Evolutionary conservation across 2,329 filamentous ascomycete species (phyloP).

Genomic region (Magnaporthales sp.): DNA sequence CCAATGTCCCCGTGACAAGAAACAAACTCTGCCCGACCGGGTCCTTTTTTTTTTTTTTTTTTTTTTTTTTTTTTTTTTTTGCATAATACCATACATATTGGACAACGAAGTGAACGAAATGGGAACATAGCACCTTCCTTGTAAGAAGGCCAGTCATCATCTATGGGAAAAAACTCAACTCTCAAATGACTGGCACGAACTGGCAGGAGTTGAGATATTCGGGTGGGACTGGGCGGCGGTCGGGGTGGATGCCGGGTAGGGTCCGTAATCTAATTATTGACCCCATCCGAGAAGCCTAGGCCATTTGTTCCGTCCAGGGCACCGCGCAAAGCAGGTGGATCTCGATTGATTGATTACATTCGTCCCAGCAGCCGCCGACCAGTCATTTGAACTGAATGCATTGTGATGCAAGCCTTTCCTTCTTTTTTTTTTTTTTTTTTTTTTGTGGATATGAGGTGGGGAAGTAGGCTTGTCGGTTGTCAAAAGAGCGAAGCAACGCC

Average conservation of each 20-base stretch:
- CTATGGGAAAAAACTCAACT: background rate
- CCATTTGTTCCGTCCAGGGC: background rate
- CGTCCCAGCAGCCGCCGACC: background rate
- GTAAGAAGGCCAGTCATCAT: background rate
- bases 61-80: no score
- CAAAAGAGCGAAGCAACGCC: background rate
- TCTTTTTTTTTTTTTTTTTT: conserved; percentile 8
- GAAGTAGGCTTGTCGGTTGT: background rate
- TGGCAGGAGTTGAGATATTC: background rate
- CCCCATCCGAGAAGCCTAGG: background rate
- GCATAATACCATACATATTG: no score
- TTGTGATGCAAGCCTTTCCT: conserved; percentile 8
- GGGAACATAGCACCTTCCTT: background rate
- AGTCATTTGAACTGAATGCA: background rate
- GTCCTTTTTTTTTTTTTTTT: background rate
- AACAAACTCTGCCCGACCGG: background rate
- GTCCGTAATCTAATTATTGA: conserved; percentile 7
- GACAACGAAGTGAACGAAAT: background rate
- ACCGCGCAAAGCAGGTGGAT: conserved; percentile 4
- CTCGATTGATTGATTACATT: conserved; percentile 6
- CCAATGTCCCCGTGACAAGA: background rate
- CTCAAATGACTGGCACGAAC: background rate
- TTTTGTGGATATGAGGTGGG: background rate
- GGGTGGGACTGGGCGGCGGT: background rate
- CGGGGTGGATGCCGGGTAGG: conserved; percentile 5